Percentiles rank a stretch among this genome's conserved stretches.
These are phyloP conservation scores for Cymbopogon citratus DNA, from an alignment of 176 grass and related monocot species.

Conservation along the genomic window DNA sequence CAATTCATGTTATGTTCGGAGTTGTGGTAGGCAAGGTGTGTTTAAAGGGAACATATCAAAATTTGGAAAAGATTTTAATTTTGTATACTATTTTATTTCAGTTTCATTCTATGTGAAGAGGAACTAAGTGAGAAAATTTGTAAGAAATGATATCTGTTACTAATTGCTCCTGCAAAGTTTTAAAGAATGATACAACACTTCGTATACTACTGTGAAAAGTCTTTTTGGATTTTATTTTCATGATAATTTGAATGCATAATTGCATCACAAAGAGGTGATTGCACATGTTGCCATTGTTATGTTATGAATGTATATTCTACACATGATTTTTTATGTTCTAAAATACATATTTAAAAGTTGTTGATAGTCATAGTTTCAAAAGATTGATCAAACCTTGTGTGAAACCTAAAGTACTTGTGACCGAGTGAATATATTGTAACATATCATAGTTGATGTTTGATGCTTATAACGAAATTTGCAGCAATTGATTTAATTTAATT, in stretches of 20 bases:
- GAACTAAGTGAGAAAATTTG: background rate
- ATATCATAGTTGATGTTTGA: constrained; percentile 9
- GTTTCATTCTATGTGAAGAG: background rate
- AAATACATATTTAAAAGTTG: background rate
- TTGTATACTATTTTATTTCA: background rate
- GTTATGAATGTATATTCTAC: background rate
- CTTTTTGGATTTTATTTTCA: background rate
- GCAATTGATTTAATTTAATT: background rate
- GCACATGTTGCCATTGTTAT: background rate
- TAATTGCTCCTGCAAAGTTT: background rate
- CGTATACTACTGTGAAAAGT: background rate
- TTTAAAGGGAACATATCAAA: background rate
- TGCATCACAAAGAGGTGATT: background rate
- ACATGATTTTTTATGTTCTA: background rate
- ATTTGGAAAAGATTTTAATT: background rate
- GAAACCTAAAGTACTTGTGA: background rate
- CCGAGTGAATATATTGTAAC: background rate
- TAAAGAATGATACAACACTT: background rate
- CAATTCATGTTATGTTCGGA: background rate
- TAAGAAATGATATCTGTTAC: background rate
- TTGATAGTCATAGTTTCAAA: background rate
- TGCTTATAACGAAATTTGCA: constrained; percentile 19
- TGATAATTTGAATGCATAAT: background rate
- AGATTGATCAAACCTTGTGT: background rate
- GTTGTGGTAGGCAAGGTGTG: background rate